Base-by-base conservation (phyloP, 345 rosid species). In the Brassica napus region DNA sequence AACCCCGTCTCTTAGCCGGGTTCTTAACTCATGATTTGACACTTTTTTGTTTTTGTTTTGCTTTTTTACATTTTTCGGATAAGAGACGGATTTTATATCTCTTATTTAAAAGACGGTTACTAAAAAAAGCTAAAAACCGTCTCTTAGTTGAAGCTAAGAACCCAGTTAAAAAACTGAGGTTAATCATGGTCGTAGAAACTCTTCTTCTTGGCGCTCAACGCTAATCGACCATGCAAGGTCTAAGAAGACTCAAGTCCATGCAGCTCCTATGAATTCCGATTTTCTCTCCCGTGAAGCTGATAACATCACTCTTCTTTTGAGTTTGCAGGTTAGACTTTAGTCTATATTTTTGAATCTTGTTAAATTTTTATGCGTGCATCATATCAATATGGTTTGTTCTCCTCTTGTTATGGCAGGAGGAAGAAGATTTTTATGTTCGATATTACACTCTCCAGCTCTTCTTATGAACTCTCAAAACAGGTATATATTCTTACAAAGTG, bases 231-330 rank as follows among this genome's bases (percentile, higher is more conserved):
- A 93, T 77, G 89, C 81, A 37, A 95, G 85, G 84, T 94, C 88
- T 55, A 86, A 82, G 52, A 85, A 87, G 72, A 87, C 88, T 75
- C 97, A 90, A 89, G 88, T 90, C 75, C 94, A 89, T 62, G 92
- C 99, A 74, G 92, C 98, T 83, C 83, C 86, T 76, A 91, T 91
- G 98, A 95, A 95, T 81, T 87, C 98, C 3, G 98, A 95, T 89
- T 85, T 93, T 81, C 92, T 95, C 69, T 90, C 99, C 44, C 88
- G 86, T 82, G 99, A 95, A 82, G 89, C 93, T 23, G 98, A 95
- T 65, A 93, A 90, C 81, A 90, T 95, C 73, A 90, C 97, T 57
- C 94, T 95, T 79, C 91, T 95, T 69, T 87, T 93, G 71, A 88
- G 92, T 81, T 87, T 95, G 87, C 84, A 93, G 96, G 99, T 95